Percentiles rank a stretch among this genome's conserved stretches.
phyloP scores from a whole-genome alignment of 1,284 basidiomycete genomes.

The Heliocybe sulcata region DNA sequence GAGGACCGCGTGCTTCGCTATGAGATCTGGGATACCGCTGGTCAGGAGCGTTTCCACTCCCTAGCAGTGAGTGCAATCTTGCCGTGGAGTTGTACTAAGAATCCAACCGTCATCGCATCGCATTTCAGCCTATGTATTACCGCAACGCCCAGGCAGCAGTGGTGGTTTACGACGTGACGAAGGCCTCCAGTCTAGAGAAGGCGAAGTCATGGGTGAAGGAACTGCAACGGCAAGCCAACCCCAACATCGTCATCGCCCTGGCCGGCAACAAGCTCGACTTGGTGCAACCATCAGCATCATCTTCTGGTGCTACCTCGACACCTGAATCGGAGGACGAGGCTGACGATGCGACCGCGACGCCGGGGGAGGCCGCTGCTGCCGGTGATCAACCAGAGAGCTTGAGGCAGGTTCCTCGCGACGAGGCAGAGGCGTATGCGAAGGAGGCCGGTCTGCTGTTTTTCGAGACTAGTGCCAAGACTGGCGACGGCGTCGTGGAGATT shows the following conservation, averaged over 20 bases:
- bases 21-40: slow-evolving; percentile 96
- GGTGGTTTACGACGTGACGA: slow-evolving; percentile 97
- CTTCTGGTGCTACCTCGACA: slow-evolving; percentile 39
- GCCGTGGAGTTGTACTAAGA: no score
- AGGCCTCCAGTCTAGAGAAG: slow-evolving; percentile 92
- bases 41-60: slow-evolving; percentile 92
- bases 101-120: slow-evolving; percentile 6
- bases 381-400: slow-evolving; percentile 60
- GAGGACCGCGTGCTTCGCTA: slow-evolving; percentile 91
- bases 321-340: slow-evolving; percentile 74
- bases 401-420: slow-evolving; percentile 86
- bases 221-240: slow-evolving; percentile 96
- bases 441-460: slow-evolving; percentile 94
- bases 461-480: slow-evolving; percentile 97
- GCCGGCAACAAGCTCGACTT: slow-evolving; percentile 96
- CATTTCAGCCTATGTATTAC: slow-evolving; percentile 88
- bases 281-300: slow-evolving; percentile 62
- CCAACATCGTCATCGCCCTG: slow-evolving; percentile 97
- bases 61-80: slow-evolving; percentile 57
- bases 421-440: slow-evolving; percentile 93
- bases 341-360: slow-evolving; percentile 82
- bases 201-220: slow-evolving; percentile 99
- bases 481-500: slow-evolving; percentile 92
- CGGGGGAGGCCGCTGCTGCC: slow-evolving; percentile 51
- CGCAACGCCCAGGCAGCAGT: slow-evolving; percentile 98